These are phyloP conservation scores for Polyporus arcularius DNA, from an alignment of 768 basidiomycete species.

Conservation along the genomic window DNA sequence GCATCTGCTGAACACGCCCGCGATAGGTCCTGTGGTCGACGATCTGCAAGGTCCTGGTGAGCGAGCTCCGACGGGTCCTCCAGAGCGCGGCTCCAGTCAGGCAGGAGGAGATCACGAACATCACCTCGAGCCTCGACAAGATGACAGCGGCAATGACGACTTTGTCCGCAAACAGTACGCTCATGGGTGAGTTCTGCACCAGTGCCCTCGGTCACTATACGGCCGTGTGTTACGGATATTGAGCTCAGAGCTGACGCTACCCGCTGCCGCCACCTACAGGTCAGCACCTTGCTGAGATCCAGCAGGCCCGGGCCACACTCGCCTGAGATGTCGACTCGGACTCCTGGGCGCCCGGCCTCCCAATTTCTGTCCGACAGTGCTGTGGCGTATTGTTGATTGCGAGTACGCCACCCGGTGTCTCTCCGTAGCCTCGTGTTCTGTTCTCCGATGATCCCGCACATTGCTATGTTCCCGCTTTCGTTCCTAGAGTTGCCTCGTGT, in stretches of 20 bases:
- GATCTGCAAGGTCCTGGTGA: slow-evolving; percentile 22
- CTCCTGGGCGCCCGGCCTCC: too few relatives aligned
- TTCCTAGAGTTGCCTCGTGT: too few relatives aligned
- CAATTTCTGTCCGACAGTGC: too few relatives aligned
- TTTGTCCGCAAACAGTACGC: slow-evolving; percentile 17
- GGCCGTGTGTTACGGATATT: neutral
- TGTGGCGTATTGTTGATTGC: too few relatives aligned
- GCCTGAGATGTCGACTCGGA: neutral
- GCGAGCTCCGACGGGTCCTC: slow-evolving; percentile 20
- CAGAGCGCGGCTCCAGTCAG: neutral
- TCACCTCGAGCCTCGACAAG: slow-evolving; percentile 19
- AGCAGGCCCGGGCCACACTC: slow-evolving; percentile 1
- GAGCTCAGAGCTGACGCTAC: neutral
- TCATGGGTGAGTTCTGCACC: slow-evolving; percentile 26
- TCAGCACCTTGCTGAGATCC: slow-evolving; percentile 5
- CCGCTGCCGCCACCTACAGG: neutral
- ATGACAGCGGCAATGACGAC: slow-evolving; percentile 23
- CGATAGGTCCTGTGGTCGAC: slow-evolving; percentile 23
- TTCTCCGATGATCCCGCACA: too few relatives aligned
- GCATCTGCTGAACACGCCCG: neutral
- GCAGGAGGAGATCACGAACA: slow-evolving; percentile 13
- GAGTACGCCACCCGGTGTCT: too few relatives aligned
- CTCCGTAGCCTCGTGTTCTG: neutral
- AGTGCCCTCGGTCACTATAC: neutral
- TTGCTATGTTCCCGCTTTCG: too few relatives aligned